Evolutionary conservation across 768 basidiomycete genomes (phyloP).

Genomic region (Tremella fuciformis): DNA sequence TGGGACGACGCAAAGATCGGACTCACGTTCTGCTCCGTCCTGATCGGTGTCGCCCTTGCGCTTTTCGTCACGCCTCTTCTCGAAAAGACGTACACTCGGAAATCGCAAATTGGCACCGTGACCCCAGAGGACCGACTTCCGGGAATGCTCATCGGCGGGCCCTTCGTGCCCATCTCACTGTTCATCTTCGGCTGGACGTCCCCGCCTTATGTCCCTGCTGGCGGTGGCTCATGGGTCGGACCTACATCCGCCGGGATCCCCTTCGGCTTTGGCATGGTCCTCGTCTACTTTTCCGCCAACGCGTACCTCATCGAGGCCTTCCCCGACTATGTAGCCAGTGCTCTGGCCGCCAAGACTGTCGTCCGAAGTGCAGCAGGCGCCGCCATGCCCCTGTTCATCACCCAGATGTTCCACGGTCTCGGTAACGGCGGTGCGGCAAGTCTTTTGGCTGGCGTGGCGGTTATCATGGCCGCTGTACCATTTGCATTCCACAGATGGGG

Average conservation of each 20-base stretch:
- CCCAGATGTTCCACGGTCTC: constrained; percentile 21
- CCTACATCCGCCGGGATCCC: constrained; percentile 34
- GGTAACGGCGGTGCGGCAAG: constrained; percentile 24
- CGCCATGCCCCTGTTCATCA: constrained; percentile 33
- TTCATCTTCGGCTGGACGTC: constrained; percentile 49
- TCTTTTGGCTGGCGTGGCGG: constrained; percentile 21
- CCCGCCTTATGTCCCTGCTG: constrained; percentile 21
- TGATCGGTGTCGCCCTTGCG: constrained; percentile 35
- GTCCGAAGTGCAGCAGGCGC: constrained; percentile 42
- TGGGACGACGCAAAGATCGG: constrained; percentile 33
- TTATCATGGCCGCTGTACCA: constrained; percentile 37
- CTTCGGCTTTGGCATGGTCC: constrained; percentile 47
- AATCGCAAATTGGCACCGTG: constrained; percentile 15
- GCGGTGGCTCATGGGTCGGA: constrained; percentile 31
- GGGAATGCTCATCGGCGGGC: constrained; percentile 25
- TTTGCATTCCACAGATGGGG: constrained; percentile 37
- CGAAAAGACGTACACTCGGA: constrained; percentile 20
- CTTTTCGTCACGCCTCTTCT: constrained; percentile 31
- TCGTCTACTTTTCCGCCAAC: constrained; percentile 43
- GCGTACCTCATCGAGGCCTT: constrained; percentile 48
- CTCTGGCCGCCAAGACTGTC: constrained; percentile 49
- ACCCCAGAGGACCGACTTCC: constrained; percentile 44
- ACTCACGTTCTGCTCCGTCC: constrained; percentile 31
- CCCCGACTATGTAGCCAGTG: constrained; percentile 44
- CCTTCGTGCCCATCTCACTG: constrained; percentile 42